These are phyloP conservation scores for Neurospora sp. DNA, from an alignment of 495 filamentous ascomycete species.

Conservation along the genomic window DNA sequence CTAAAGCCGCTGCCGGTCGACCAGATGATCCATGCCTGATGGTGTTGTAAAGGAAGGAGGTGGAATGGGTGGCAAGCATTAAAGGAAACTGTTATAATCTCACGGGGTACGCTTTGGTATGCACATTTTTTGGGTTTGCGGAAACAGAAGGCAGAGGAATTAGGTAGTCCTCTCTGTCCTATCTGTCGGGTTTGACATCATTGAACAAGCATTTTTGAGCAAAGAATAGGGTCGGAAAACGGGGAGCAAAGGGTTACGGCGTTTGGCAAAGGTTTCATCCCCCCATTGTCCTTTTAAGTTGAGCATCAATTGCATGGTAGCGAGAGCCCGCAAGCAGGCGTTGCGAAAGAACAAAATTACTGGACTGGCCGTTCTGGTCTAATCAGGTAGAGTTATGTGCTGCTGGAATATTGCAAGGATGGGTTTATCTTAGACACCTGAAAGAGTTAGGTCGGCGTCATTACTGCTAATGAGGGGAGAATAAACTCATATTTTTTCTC, in stretches of 20 bases:
- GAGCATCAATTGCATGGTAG: neutral
- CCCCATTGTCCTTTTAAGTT: neutral
- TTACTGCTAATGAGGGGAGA: neutral
- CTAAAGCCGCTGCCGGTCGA: slow-evolving; percentile 24
- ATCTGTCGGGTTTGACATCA: slow-evolving; percentile 21
- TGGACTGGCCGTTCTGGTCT: neutral
- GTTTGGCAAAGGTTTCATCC: neutral
- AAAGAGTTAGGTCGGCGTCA: neutral
- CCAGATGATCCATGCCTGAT: slow-evolving; percentile 28
- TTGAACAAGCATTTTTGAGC: slow-evolving; percentile 17
- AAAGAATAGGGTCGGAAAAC: neutral
- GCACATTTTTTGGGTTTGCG: slow-evolving; percentile 19
- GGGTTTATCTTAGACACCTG: neutral
- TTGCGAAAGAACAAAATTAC: neutral
- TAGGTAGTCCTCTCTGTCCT: slow-evolving; percentile 35
- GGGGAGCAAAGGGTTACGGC: neutral
- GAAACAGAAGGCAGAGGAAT: slow-evolving; percentile 29
- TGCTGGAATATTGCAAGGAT: neutral
- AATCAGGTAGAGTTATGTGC: neutral
- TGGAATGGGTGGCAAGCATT: neutral
- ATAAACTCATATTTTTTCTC: neutral
- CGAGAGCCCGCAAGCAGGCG: neutral
- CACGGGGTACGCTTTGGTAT: neutral
- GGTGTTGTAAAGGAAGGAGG: neutral
- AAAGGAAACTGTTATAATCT: neutral